Evolutionary conservation across 2,329 filamentous ascomycete species (phyloP), one percentile per base, ranked within the genome.

Genomic region (Fusarium dimerum): DNA sequence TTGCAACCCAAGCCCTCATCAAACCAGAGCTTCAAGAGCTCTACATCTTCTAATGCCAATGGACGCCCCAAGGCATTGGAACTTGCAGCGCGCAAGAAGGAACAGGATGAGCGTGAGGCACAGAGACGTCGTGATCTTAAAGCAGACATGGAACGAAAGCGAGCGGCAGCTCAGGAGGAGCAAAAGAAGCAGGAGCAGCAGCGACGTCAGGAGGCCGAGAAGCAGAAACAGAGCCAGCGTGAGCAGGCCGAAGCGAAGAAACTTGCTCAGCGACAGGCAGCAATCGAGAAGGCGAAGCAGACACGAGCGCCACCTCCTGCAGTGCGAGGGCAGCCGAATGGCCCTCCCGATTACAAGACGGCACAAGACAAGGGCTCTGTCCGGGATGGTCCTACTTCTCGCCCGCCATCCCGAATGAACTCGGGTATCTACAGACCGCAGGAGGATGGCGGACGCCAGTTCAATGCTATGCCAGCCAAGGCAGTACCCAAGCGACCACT

Each of bases 91-190:
- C 87, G 86, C 66, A 92, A 92, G 71, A 93, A 88, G 67, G 91
- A 96, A 68, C 87, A 86, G 68, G 92, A 96, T 63, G 90, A 95
- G 67, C 84, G 86, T 44, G 89, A 92, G 59, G 84, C 85, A 13
- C 86, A 92, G 64, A 84, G 87, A 45, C 93, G 90, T 66, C 86
- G 87, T 9, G 89, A 95, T 17, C 86, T 88, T 38, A 96, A 95
- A 72, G 82, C 86, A 15, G 90, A 95, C 63, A 76, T 89, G 34
- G 91, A 96, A 67, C 85, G 88, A 44, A 91, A 92, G 73, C 82
- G 88, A 53, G 83, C 83, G 44, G 84, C 82, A 6, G 70, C 76
- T 16, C 85, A 87, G 60, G 85, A 88, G 54, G 86, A 89, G 60
- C 83, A 88, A 62, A 78, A 76, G 50, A 81, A 75, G 45, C 79